Evolutionary conservation across 2,329 filamentous ascomycete genomes (phyloP).

Genomic region (Aspergillus eucalypticola): DNA sequence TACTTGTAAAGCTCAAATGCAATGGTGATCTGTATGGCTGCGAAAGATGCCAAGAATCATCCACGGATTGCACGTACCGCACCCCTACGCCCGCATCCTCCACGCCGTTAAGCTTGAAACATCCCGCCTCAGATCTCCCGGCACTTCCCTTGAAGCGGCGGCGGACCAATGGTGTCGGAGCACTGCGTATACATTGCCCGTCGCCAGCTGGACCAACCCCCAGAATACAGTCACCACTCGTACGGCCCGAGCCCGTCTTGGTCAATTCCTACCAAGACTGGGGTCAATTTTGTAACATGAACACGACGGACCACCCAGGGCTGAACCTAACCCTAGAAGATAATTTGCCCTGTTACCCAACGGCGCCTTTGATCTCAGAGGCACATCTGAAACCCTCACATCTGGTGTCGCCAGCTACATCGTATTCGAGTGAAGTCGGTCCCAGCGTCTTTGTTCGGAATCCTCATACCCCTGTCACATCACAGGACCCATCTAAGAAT

Average conservation of each 20-base stretch:
- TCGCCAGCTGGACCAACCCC: background rate
- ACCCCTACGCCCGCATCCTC: background rate
- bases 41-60: background rate
- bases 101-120: background rate
- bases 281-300: background rate
- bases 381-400: background rate
- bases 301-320: background rate
- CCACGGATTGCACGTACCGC: background rate
- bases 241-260: background rate
- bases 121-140: background rate
- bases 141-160: background rate
- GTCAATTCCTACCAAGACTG: background rate
- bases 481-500: background rate
- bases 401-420: background rate
- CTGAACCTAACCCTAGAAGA: background rate
- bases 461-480: background rate
- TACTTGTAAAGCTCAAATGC: background rate
- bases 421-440: background rate
- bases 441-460: background rate
- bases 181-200: background rate
- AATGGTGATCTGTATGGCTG: slow-evolving; percentile 6
- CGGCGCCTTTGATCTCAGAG: background rate
- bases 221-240: background rate
- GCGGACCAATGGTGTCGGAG: background rate
- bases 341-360: background rate